phyloP scores from a whole-genome alignment of 2,329 filamentous ascomycete species.

The Colletotrichum scovillei region DNA sequence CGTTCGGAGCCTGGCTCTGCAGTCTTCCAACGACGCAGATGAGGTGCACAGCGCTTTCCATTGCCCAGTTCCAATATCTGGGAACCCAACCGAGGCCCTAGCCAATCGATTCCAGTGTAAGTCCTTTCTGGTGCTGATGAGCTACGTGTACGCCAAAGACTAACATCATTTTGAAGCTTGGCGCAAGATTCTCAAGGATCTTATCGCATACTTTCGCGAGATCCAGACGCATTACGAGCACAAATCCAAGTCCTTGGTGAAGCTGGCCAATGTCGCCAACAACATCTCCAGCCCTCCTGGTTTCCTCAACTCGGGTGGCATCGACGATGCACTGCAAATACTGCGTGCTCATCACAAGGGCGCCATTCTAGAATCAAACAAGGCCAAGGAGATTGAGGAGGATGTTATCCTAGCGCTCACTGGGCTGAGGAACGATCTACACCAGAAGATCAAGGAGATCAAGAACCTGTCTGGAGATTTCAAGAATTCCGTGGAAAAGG shows the following conservation, averaged over 20 bases:
- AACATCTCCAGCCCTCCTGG: slow-evolving; percentile 80
- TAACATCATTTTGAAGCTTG: slow-evolving; percentile 69
- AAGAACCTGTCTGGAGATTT: slow-evolving; percentile 94
- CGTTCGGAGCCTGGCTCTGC: slow-evolving; percentile 81
- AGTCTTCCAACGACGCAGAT: slow-evolving; percentile 74
- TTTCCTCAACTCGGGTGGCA: slow-evolving; percentile 84
- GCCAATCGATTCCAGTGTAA: slow-evolving; percentile 89
- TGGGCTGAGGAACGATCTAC: slow-evolving; percentile 86
- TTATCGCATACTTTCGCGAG: slow-evolving; percentile 94
- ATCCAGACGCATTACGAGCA: slow-evolving; percentile 90
- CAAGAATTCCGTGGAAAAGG: slow-evolving; percentile 95
- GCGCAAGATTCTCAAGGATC: slow-evolving; percentile 94
- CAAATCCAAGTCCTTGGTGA: slow-evolving; percentile 82
- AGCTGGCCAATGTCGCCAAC: slow-evolving; percentile 85
- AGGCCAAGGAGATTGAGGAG: slow-evolving; percentile 89
- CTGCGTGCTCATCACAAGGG: slow-evolving; percentile 86
- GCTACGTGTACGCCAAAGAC: background rate
- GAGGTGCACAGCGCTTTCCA: slow-evolving; percentile 87
- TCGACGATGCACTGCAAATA: slow-evolving; percentile 87
- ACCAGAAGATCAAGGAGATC: slow-evolving; percentile 98
- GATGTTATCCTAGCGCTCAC: slow-evolving; percentile 91
- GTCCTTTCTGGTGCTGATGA: slow-evolving; percentile 40
- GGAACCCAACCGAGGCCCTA: slow-evolving; percentile 88
- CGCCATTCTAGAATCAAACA: slow-evolving; percentile 82
- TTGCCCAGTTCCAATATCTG: slow-evolving; percentile 88